Percentiles rank a stretch among this genome's conserved stretches.
phyloP scores from a whole-genome alignment of 2,329 filamentous ascomycete genomes.

The Diaporthe destruens region DNA sequence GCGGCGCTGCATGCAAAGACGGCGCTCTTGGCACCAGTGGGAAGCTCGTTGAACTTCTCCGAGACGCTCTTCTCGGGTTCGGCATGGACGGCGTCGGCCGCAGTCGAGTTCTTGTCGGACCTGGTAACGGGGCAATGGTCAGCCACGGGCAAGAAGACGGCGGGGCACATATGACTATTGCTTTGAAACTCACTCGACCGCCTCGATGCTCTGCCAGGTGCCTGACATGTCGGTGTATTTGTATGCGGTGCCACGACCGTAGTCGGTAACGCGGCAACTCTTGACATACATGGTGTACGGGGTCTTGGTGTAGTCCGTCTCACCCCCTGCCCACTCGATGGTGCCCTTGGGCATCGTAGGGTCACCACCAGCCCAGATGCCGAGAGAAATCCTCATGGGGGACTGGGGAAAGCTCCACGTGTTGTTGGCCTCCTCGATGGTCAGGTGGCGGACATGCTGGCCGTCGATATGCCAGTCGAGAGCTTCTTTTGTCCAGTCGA shows the following conservation, averaged over 20 bases:
- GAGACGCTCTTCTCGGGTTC: slow-evolving; percentile 58
- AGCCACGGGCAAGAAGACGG: background rate
- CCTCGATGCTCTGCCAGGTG: slow-evolving; percentile 73
- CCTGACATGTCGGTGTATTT: slow-evolving; percentile 73
- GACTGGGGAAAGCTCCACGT: slow-evolving; percentile 80
- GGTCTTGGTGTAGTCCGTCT: slow-evolving; percentile 73
- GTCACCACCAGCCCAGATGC: slow-evolving; percentile 75
- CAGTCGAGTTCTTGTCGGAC: slow-evolving; percentile 66
- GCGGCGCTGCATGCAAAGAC: slow-evolving; percentile 64
- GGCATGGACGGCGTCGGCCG: slow-evolving; percentile 58
- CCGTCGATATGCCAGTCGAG: slow-evolving; percentile 80
- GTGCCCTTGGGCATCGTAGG: slow-evolving; percentile 66
- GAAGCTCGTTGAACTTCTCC: slow-evolving; percentile 68
- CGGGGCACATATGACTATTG: background rate
- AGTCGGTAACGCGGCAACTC: slow-evolving; percentile 67
- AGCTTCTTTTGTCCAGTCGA: slow-evolving; percentile 76
- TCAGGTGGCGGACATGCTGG: slow-evolving; percentile 72
- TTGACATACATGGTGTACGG: slow-evolving; percentile 83
- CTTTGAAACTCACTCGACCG: slow-evolving; percentile 59
- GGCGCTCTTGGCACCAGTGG: slow-evolving; percentile 62
- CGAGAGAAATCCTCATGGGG: slow-evolving; percentile 77
- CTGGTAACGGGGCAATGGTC: slow-evolving; percentile 48
- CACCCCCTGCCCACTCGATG: slow-evolving; percentile 77
- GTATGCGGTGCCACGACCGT: slow-evolving; percentile 74
- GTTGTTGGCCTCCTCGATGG: slow-evolving; percentile 70